phyloP scores from a whole-genome alignment of 305 asterid species.

The Ruellia speciosa region DNA sequence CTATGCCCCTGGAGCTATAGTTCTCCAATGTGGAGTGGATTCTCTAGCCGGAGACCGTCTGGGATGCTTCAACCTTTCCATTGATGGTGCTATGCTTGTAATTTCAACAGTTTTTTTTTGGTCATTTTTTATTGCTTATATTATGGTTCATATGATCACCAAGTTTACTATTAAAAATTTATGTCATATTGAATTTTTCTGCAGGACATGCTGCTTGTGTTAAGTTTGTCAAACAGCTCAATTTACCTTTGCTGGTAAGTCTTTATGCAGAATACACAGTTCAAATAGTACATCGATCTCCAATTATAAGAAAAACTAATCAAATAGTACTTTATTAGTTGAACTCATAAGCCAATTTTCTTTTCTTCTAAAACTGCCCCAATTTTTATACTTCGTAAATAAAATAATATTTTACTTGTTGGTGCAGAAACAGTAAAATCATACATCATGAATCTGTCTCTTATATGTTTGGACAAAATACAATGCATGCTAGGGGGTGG shows the following conservation, averaged over 20 bases:
- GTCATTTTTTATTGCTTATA: conserved; percentile 12
- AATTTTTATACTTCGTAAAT: no score
- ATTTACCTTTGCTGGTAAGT: conserved; percentile 87
- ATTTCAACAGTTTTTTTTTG: conserved; percentile 25
- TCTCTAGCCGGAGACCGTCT: conserved; percentile 97
- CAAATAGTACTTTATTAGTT: no score
- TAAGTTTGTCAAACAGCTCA: conserved; percentile 80
- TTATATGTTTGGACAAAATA: no score
- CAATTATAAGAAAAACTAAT: not conserved
- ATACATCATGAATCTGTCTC: no score
- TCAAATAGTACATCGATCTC: conserved; percentile 1
- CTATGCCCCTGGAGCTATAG: conserved; percentile 88
- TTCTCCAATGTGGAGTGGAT: conserved; percentile 97
- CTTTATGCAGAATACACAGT: conserved; percentile 16
- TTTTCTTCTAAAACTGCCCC: no score
- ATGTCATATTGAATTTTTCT: conserved; percentile 19
- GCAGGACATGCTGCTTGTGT: conserved; percentile 99
- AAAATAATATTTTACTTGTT: no score
- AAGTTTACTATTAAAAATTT: not conserved
- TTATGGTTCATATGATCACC: not conserved
- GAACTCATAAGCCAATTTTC: no score
- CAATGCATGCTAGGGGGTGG: no score
- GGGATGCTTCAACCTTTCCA: conserved; percentile 98
- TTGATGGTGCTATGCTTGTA: conserved; percentile 76
- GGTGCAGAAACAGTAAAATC: no score